Conservation (phyloP, 169 alveolate genomes). For the Plasmodium blacklocki region DNA sequence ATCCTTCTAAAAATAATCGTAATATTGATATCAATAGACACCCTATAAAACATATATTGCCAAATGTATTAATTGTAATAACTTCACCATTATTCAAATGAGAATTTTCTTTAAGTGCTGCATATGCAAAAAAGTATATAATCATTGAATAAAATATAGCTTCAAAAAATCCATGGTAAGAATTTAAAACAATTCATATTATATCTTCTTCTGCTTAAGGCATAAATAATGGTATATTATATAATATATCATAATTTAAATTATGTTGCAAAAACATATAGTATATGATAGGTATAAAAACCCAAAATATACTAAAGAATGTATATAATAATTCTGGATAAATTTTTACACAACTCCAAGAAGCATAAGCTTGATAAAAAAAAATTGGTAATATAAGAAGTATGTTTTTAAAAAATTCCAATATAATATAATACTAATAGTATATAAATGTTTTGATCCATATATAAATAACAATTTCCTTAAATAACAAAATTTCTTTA, state of each 20-base stretch:
- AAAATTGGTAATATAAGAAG: slow-evolving; percentile 56
- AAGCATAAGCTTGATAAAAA: slow-evolving; percentile 77
- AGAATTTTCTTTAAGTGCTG: slow-evolving; percentile 72
- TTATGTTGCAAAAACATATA: slow-evolving; percentile 72
- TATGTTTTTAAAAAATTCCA: slow-evolving; percentile 76
- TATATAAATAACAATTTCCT: slow-evolving; percentile 96
- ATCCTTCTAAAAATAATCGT: slow-evolving; percentile 80
- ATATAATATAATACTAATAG: slow-evolving; percentile 70
- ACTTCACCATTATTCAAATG: slow-evolving; percentile 76
- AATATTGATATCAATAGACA: slow-evolving; percentile 79
- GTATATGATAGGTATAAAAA: slow-evolving; percentile 68
- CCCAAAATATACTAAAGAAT: slow-evolving; percentile 61
- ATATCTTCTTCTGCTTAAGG: slow-evolving; percentile 72
- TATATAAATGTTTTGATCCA: slow-evolving; percentile 88
- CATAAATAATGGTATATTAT: slow-evolving; percentile 76
- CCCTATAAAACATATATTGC: slow-evolving; percentile 79
- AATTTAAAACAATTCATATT: slow-evolving; percentile 65
- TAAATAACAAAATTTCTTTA: slow-evolving; percentile 93
- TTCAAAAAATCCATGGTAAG: slow-evolving; percentile 64
- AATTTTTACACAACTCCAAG: slow-evolving; percentile 75
- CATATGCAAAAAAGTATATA: slow-evolving; percentile 60
- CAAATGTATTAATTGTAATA: slow-evolving; percentile 79
- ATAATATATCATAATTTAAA: slow-evolving; percentile 70
- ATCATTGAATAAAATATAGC: slow-evolving; percentile 64
- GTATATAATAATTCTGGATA: slow-evolving; percentile 69